phyloP scores from a whole-genome alignment of 2,329 filamentous ascomycete genomes.

The Penicillium occitanis region DNA sequence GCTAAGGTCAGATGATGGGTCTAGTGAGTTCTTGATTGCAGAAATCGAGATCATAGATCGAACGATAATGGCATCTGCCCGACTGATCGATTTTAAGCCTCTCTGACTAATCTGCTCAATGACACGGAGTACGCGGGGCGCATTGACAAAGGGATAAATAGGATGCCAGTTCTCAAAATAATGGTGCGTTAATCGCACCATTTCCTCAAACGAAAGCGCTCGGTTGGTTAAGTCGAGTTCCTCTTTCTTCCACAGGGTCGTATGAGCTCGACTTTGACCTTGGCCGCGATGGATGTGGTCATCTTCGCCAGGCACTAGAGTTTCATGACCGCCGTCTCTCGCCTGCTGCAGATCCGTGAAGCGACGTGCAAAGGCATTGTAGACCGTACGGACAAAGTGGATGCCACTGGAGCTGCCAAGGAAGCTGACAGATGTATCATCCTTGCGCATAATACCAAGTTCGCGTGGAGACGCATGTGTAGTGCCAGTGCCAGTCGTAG shows the following conservation, averaged over 20 bases:
- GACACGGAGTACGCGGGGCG: neutral
- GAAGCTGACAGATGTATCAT: slow-evolving; percentile 4
- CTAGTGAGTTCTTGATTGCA: neutral
- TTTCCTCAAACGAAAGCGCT: neutral
- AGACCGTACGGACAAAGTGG: neutral
- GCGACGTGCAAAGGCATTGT: slow-evolving; percentile 1
- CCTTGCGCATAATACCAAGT: neutral
- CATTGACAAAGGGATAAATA: neutral
- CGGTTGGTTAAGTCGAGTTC: neutral
- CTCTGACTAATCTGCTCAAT: neutral
- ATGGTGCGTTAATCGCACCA: neutral
- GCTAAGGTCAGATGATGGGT: neutral
- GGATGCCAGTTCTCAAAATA: neutral
- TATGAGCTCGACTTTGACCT: neutral
- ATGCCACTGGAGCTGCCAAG: slow-evolving; percentile 1
- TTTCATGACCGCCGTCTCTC: neutral
- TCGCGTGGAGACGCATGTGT: neutral
- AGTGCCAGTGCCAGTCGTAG: neutral
- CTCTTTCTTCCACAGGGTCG: neutral
- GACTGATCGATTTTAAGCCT: neutral
- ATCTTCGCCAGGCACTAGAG: neutral
- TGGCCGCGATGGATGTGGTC: neutral
- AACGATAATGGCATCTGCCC: neutral
- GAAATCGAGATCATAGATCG: neutral
- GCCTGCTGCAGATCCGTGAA: neutral